Evolutionary conservation across 495 filamentous ascomycete species (phyloP), one percentile per base, ranked within the genome.

Genomic region (Apiosordaria backusii): DNA sequence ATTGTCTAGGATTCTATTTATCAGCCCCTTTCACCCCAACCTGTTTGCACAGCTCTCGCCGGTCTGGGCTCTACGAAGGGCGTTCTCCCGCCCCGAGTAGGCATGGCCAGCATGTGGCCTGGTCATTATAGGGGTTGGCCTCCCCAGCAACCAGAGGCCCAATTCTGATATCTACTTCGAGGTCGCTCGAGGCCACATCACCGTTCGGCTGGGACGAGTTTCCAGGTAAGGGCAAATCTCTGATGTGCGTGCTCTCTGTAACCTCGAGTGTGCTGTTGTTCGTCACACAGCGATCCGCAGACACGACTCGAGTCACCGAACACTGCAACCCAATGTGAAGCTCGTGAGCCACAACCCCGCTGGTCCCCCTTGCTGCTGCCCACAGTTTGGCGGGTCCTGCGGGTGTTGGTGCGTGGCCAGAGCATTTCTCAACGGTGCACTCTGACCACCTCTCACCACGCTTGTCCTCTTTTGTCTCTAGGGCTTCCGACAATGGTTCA

Each of bases 351-450:
- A 27, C 26, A 15, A 29, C 57, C 57, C 57, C 57, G 23, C 57
- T 27, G 13, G 57, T 25, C 57, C 57, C 57, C 57, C 57, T 59
- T 25, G 57, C 57, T 26, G 23, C 22, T 26, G 9, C 9, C 57
- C 57, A 23, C 57, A 25, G 57, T 59, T 25, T 59, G 16, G 24
- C 57, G 23, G 57, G 24, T 26, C 57, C 57, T 59, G 57, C 57
- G 57, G 57, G 57, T 59, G 21, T 26, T 25, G 23, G 19, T 24
- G 19, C 23, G n/a, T 59, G 57, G 57, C 23, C 19, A 59, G 22
- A 59, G 57, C 15, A 26, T 23, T 59, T 59, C 24, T 59, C 57
- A 59, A 59, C 57, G 57, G 57, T 16, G 57, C 57, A 59, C 57
- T 25, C n/a, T 23, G 57, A 59, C 57, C 57, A 59, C 57, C 53